Percentiles rank a stretch among this genome's conserved stretches.
phyloP scores from a whole-genome alignment of 768 basidiomycete species.

The Obba rivulosa region DNA sequence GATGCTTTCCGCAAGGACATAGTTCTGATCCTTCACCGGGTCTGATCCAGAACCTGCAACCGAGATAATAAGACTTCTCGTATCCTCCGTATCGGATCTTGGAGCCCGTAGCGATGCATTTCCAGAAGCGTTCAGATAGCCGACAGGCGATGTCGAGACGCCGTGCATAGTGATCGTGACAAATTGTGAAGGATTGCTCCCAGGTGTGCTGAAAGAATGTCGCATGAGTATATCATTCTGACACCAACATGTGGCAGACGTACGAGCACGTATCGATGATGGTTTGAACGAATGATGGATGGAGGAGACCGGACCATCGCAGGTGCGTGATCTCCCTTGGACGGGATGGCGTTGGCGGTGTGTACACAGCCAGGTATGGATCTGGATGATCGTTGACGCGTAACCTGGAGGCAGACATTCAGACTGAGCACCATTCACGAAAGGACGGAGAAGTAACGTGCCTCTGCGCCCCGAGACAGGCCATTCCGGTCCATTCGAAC shows the following conservation, averaged over 20 bases:
- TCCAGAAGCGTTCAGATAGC: slow-evolving; percentile 33
- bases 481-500: slow-evolving; percentile 76
- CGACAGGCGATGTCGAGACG: slow-evolving; percentile 41
- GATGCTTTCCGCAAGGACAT: slow-evolving; percentile 42
- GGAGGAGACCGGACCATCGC: slow-evolving; percentile 56
- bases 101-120: slow-evolving; percentile 37
- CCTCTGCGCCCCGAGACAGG: slow-evolving; percentile 62
- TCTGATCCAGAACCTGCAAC: slow-evolving; percentile 2
- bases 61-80: slow-evolving; percentile 33
- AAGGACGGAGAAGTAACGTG: slow-evolving; percentile 18
- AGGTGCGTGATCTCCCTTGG: slow-evolving; percentile 48
- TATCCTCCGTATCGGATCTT: slow-evolving; percentile 48
- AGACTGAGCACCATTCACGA: not conserved
- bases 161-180: slow-evolving; percentile 41
- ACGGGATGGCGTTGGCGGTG: slow-evolving; percentile 39
- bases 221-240: no score
- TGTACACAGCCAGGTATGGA: slow-evolving; percentile 65
- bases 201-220: slow-evolving; percentile 1
- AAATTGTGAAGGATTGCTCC: slow-evolving; percentile 22
- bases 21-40: slow-evolving; percentile 18
- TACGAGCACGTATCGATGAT: slow-evolving; percentile 44
- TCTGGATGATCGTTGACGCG: slow-evolving; percentile 59
- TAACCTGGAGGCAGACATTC: slow-evolving; percentile 37
- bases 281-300: slow-evolving; percentile 45
- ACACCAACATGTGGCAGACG: slow-evolving; percentile 11